Percentiles rank a stretch among this genome's conserved stretches.
These are phyloP conservation scores for Fusarium euwallaceae DNA, from an alignment of 2,329 filamentous ascomycete genomes.

Conservation along the genomic window DNA sequence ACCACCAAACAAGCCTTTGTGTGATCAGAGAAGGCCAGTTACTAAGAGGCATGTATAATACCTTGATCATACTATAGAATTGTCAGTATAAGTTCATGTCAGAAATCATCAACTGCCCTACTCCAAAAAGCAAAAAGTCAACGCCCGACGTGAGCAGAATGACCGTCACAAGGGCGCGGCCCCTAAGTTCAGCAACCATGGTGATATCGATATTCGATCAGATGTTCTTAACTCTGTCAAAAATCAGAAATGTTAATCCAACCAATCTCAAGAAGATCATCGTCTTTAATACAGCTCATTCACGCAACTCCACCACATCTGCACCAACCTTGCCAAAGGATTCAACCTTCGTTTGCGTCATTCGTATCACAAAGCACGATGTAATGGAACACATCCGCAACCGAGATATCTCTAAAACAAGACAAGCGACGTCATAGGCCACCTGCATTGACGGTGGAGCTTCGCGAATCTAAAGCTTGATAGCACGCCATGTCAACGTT, in stretches of 20 bases:
- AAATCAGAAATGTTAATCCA: background rate
- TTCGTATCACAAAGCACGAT: background rate
- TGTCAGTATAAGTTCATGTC: background rate
- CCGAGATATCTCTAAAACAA: background rate
- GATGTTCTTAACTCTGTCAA: background rate
- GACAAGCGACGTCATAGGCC: background rate
- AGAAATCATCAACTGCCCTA: background rate
- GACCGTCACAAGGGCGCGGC: conserved; percentile 9
- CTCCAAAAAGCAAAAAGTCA: conserved; percentile 8
- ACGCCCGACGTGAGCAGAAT: conserved; percentile 14
- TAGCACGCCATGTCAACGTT: conserved; percentile 9
- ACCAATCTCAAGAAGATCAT: background rate
- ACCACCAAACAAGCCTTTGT: background rate
- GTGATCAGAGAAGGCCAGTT: too few species aligned
- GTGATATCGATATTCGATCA: background rate
- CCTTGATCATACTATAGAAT: background rate
- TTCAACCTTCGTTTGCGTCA: background rate
- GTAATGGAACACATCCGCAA: background rate
- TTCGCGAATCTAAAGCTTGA: conserved; percentile 22
- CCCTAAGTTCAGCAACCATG: conserved; percentile 18
- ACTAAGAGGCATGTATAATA: background rate
- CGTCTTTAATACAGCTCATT: background rate
- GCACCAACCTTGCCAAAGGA: background rate
- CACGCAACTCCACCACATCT: background rate
- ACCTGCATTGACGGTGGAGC: background rate